Base-by-base conservation (phyloP, 257 asterid species). In the Solanum chilense region DNA sequence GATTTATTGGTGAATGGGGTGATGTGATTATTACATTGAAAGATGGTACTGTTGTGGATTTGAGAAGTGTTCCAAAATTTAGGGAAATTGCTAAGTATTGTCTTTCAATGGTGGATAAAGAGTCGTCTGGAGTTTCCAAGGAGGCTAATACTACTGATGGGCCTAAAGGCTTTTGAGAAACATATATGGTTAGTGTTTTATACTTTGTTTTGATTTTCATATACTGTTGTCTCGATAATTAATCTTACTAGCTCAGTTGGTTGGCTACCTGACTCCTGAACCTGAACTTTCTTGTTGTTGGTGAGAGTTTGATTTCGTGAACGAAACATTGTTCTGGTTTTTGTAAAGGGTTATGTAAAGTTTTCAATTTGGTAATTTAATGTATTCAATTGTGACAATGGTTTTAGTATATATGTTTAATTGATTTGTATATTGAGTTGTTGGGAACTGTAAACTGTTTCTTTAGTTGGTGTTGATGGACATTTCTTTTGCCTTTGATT, bases 1-100 rank as follows among this genome's bases (percentile, higher is more conserved):
- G 99, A 90, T 93, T 97, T 87, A 93, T 95, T 31, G 99, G 99
- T 0, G 99, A 95, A 89, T 97, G 99, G 99, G 99, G 99, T 69
- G 99, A 97, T 78, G 91, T 97, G 81, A 90, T 97, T 90, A 97
- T 97, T 25, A 95, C 99, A 16, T 87, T 97, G 85, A 95, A 86
- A 58, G 99, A 97, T 90, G 99, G 99, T 0, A 94, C 98, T 2
- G 94, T 91, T 92, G 97, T 97, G 77, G 99, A 97, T 89, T 89
- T 97, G 83, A 92, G 99, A 88, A 95, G 99, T 88, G 99, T 97
- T 86, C 99, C 99, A 11, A 94, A 95, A 88, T 97, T 97, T 87
- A 94, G 99, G 85, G 98, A 97, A 90, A 95, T 97, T 90, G 98
- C 99, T 4, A 97, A 93, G 85, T 97, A 94, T 70, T 94, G 97